phyloP scores from a whole-genome alignment of 2,329 filamentous ascomycete genomes.

The Drechslerella dactyloides region DNA sequence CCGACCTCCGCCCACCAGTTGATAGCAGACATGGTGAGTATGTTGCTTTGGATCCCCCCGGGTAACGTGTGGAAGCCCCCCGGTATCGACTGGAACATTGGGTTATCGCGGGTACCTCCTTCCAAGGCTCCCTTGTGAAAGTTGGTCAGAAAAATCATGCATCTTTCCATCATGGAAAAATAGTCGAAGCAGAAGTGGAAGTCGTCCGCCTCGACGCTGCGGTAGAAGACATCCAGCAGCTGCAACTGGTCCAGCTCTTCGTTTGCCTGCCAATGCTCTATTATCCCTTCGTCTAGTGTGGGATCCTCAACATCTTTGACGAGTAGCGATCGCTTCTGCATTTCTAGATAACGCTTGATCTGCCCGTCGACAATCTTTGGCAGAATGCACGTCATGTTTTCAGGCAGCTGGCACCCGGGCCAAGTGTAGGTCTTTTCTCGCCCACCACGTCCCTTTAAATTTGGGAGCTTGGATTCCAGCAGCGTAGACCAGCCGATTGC shows the following conservation, averaged over 20 bases:
- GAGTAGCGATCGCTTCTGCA: background rate
- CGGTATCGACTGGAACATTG: too few species aligned
- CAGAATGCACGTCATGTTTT: background rate
- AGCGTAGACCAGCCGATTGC: background rate
- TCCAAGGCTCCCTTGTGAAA: background rate
- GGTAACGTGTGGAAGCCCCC: too few species aligned
- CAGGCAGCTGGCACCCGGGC: background rate
- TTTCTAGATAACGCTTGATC: slow-evolving; percentile 8
- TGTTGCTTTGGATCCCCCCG: background rate
- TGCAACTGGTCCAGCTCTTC: slow-evolving; percentile 10
- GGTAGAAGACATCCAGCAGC: slow-evolving; percentile 15
- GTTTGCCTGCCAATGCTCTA: slow-evolving; percentile 12
- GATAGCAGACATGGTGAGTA: background rate
- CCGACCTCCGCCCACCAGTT: background rate
- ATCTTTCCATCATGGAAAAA: slow-evolving; percentile 14
- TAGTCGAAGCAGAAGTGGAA: slow-evolving; percentile 30
- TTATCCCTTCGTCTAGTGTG: slow-evolving; percentile 4
- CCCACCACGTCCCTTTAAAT: background rate
- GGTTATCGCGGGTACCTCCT: background rate
- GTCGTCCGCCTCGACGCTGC: slow-evolving; percentile 13
- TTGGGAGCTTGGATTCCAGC: too few species aligned
- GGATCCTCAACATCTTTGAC: background rate
- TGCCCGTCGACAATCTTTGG: slow-evolving; percentile 9
- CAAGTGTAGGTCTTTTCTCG: background rate
- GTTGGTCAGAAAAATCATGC: background rate